Base-by-base conservation (phyloP, 768 basidiomycete species). In the Fomitopsis serialis region DNA sequence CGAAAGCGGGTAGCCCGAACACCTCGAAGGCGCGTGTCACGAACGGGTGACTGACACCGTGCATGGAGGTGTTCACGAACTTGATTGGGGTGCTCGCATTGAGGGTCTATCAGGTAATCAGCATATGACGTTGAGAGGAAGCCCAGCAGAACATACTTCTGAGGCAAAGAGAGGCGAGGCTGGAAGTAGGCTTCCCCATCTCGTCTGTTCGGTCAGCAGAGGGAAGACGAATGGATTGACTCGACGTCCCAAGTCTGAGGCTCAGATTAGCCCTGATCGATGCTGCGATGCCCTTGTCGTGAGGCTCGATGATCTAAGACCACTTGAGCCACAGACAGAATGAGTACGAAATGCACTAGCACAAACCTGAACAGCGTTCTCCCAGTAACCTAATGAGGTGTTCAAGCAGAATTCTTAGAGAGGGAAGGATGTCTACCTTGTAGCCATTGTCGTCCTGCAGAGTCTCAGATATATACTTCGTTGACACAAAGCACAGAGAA, bases 11-110 rank as follows among this genome's bases (percentile, higher is more conserved):
- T 54, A 91, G 82, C 5, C 83, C 83, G 53, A 81, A 83, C 2
- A 68, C 55, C 36, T 73, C 68, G 54, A 94, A 87, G 0, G 81
- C 85, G 47, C 72, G 66, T 8, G 66, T 68, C 37, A 82, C 74
- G 59, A 87, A 86, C 4, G 73, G 68, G 65, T 92, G 78, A 58
- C 90, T 84, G 50, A 95, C 92, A 0, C 92, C 92, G 60, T 95
- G 92, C 87, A 95, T 85, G 0, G 92, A 87, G 0, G 93, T 95
- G 63, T 92, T 91, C 19, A 91, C 87, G 59, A 94, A 90, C 59
- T 74, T 79, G 56, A 85, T 53, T 4, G 69, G 35, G 1, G 70
- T 62, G 5, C 60, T 57, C 0, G 68, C 58, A 57, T 80, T 83
- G 12, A 61, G 34, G 0, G 42, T 29, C 58, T 63, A 22, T 3